Percentiles rank a stretch among this genome's conserved stretches.
Evolutionary conservation across 208 protist genomes (phyloP).

Genomic region (Vickermania spadyakhi): DNA sequence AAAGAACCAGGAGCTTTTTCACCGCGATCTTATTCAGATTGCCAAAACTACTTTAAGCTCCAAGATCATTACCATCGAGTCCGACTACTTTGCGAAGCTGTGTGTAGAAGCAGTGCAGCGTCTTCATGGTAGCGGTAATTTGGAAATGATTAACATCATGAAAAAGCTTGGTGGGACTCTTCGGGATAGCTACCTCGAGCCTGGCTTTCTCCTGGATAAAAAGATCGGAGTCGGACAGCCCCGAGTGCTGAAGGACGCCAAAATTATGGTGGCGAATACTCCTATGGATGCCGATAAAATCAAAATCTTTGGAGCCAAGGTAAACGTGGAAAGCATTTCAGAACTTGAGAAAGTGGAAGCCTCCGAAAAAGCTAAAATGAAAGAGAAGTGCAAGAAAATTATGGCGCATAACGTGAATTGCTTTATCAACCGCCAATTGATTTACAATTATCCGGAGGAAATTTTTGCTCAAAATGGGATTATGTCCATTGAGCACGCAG

Average conservation of each 20-base stretch:
- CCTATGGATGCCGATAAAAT: conserved; percentile 99
- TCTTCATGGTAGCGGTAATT: conserved; percentile 89
- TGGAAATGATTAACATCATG: conserved; percentile 99
- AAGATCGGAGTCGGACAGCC: conserved; percentile 98
- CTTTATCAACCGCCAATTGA: conserved; percentile 99
- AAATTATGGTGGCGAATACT: conserved; percentile 99
- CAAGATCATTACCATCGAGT: conserved; percentile 96
- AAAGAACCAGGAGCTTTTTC: conserved; percentile 85
- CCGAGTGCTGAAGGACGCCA: conserved; percentile 95
- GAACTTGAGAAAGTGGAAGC: conserved; percentile 97
- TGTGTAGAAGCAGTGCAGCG: conserved; percentile 98
- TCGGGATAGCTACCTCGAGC: conserved; percentile 98
- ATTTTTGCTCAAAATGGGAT: conserved; percentile 96
- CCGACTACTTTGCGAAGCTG: conserved; percentile 98
- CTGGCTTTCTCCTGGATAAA: conserved; percentile 99
- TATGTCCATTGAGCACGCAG: conserved; percentile 99
- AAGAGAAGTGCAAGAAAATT: conserved; percentile 96
- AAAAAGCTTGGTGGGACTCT: conserved; percentile 98
- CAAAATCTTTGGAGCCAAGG: conserved; percentile 96
- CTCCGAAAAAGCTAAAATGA: conserved; percentile 96
- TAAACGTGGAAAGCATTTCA: conserved; percentile 91
- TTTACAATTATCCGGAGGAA: conserved; percentile 99
- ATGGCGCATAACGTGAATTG: conserved; percentile 95
- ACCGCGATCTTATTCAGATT: conserved; percentile 97
- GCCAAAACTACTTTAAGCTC: conserved; percentile 99